A percentile compares a stretch with the other conserved stretches of the same genome.
phyloP scores from a whole-genome alignment of 768 basidiomycete genomes.

The Tricholoma sp. region DNA sequence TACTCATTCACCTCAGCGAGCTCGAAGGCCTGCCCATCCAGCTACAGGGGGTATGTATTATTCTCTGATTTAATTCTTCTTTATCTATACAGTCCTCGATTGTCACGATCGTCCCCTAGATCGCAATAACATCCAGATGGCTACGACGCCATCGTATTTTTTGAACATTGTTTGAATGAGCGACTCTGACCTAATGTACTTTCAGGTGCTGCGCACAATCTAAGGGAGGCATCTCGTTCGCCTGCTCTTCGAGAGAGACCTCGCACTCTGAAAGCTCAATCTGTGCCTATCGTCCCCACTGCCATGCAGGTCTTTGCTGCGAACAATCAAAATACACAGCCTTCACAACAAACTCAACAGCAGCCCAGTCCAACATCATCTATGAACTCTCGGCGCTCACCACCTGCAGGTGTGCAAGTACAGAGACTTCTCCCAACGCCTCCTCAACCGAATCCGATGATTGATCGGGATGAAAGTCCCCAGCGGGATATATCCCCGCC shows the following conservation, averaged over 20 bases:
- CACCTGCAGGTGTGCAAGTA: slow-evolving; percentile 29
- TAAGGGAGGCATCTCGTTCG: slow-evolving; percentile 46
- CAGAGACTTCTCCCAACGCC: slow-evolving; percentile 38
- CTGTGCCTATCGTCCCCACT: slow-evolving; percentile 57
- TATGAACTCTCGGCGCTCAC: slow-evolving; percentile 34
- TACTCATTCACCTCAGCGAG: slow-evolving; percentile 54
- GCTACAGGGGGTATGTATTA: slow-evolving; percentile 41
- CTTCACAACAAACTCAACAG: slow-evolving; percentile 33
- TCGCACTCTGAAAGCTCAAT: slow-evolving; percentile 53
- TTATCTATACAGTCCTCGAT: slow-evolving; percentile 10
- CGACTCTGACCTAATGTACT: slow-evolving; percentile 24
- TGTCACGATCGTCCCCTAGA: slow-evolving; percentile 12
- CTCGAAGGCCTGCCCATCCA: slow-evolving; percentile 42
- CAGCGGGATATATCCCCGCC: slow-evolving; percentile 32
- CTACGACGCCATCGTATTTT: slow-evolving; percentile 1
- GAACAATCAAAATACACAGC: slow-evolving; percentile 32
- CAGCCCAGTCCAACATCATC: slow-evolving; percentile 45
- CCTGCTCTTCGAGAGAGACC: slow-evolving; percentile 44
- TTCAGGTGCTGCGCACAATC: slow-evolving; percentile 36
- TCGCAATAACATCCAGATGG: slow-evolving; percentile 8
- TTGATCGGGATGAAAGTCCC: slow-evolving; percentile 21
- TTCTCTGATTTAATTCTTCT: slow-evolving; percentile 18
- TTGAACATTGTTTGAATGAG: neutral
- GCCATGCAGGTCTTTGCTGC: slow-evolving; percentile 48
- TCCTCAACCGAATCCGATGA: slow-evolving; percentile 35